These are phyloP conservation scores for Myxozyma nipponensis DNA, from an alignment of 805 yeast species.

Conservation along the genomic window DNA sequence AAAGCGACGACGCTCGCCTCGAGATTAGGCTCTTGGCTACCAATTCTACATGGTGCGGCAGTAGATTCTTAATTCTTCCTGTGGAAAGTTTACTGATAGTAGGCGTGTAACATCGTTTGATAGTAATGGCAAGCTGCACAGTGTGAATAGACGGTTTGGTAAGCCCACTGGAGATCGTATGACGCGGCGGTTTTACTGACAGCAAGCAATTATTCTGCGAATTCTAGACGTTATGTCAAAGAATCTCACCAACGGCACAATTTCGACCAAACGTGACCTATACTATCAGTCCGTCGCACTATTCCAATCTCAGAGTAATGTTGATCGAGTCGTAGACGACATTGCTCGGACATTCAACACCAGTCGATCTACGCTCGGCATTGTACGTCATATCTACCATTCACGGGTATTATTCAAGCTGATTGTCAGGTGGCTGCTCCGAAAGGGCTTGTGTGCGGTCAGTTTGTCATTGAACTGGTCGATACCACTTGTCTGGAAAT, in stretches of 20 bases:
- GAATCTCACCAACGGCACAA: conserved; percentile 1
- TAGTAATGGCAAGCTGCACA: background rate
- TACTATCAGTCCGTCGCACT: conserved; percentile 55
- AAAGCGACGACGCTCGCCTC: background rate
- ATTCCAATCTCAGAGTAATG: conserved; percentile 45
- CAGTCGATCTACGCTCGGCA: conserved; percentile 41
- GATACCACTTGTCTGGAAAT: background rate
- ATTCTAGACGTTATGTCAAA: conserved; percentile 16
- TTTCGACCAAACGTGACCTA: conserved; percentile 50
- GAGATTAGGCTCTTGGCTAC: too few relatives aligned
- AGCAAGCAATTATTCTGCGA: conserved; percentile 10
- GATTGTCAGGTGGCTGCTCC: conserved; percentile 20
- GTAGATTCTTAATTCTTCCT: too few relatives aligned
- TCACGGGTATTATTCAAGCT: background rate
- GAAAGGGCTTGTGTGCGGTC: conserved; percentile 24
- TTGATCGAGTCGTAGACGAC: conserved; percentile 42
- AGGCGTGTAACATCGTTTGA: background rate
- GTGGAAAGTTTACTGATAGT: too few relatives aligned
- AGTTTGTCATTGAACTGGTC: conserved; percentile 8
- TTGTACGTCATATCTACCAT: conserved; percentile 33
- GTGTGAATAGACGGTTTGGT: background rate
- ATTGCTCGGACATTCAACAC: conserved; percentile 42
- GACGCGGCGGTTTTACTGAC: background rate
- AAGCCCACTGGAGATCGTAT: background rate
- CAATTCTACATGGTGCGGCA: too few relatives aligned